These are phyloP conservation scores for Eruca vesicaria DNA, from an alignment of 441 rosid genomes.

Conservation along the genomic window DNA sequence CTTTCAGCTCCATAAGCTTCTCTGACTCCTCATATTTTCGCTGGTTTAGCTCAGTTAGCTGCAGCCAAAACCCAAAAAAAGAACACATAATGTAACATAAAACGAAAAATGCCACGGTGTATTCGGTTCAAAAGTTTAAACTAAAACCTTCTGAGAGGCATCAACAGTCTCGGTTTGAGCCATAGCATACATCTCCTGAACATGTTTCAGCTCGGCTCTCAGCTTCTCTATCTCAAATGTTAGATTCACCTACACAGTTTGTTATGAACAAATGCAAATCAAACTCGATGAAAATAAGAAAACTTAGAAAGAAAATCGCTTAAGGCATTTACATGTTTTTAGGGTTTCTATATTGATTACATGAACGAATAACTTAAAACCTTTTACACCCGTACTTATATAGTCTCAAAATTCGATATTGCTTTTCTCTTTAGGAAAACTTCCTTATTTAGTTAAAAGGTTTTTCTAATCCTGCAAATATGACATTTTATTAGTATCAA, in stretches of 20 bases:
- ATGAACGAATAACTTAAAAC: too few relatives aligned
- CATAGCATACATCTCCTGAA: constrained; percentile 63
- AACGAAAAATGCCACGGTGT: background rate
- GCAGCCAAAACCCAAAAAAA: constrained; percentile 15
- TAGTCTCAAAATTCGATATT: too few relatives aligned
- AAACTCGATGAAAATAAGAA: too few relatives aligned
- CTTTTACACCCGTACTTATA: too few relatives aligned
- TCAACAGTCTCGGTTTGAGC: constrained; percentile 78
- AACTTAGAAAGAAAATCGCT: too few relatives aligned
- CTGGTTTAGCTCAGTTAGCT: constrained; percentile 59
- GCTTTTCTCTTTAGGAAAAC: too few relatives aligned
- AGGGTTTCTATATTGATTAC: too few relatives aligned
- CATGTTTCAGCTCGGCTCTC: constrained; percentile 78
- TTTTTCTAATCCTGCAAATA: too few relatives aligned
- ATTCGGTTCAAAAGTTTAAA: background rate
- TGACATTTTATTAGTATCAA: too few relatives aligned
- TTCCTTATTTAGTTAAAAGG: too few relatives aligned
- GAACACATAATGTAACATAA: background rate
- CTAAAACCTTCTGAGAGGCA: constrained; percentile 53
- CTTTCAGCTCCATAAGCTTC: constrained; percentile 56
- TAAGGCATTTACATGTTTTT: too few relatives aligned
- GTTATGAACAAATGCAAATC: too few relatives aligned
- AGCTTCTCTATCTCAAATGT: constrained; percentile 89
- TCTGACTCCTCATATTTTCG: constrained; percentile 49
- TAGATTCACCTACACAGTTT: constrained; percentile 50